These are phyloP conservation scores for Sclerotinia sclerotiorum DNA, from an alignment of 2,329 filamentous ascomycete species.

Conservation along the genomic window DNA sequence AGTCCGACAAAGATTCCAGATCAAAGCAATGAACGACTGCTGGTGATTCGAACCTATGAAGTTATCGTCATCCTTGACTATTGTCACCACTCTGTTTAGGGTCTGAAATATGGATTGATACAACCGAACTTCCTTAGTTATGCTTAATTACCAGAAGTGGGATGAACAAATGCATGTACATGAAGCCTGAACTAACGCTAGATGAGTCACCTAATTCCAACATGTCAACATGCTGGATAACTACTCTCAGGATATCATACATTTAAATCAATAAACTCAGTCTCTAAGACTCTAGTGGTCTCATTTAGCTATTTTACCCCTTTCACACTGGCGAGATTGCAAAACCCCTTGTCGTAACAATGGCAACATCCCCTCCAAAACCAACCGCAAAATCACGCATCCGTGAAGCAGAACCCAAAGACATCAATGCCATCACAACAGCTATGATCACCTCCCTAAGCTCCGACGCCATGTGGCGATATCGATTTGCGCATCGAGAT, in stretches of 20 bases:
- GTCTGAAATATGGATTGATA: neutral
- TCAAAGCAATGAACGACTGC: neutral
- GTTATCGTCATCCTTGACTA: neutral
- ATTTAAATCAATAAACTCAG: neutral
- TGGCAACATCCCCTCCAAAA: neutral
- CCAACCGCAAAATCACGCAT: neutral
- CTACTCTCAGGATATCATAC: neutral
- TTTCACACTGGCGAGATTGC: neutral
- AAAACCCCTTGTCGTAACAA: neutral
- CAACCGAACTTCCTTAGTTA: neutral
- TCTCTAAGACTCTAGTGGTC: neutral
- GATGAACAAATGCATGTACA: neutral
- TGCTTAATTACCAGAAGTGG: neutral
- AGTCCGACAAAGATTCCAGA: neutral
- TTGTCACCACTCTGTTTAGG: neutral
- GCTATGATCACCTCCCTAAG: neutral
- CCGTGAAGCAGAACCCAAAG: constrained; percentile 9
- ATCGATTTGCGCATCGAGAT: constrained; percentile 2
- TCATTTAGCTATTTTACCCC: neutral
- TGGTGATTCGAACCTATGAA: neutral
- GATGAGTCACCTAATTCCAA: neutral
- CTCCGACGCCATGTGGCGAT: neutral
- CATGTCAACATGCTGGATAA: neutral
- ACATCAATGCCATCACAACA: neutral
- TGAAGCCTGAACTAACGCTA: neutral